Evolutionary conservation across 2,329 filamentous ascomycete species (phyloP), one percentile per base, ranked within the genome.

Genomic region (Coleophoma cylindrospora): DNA sequence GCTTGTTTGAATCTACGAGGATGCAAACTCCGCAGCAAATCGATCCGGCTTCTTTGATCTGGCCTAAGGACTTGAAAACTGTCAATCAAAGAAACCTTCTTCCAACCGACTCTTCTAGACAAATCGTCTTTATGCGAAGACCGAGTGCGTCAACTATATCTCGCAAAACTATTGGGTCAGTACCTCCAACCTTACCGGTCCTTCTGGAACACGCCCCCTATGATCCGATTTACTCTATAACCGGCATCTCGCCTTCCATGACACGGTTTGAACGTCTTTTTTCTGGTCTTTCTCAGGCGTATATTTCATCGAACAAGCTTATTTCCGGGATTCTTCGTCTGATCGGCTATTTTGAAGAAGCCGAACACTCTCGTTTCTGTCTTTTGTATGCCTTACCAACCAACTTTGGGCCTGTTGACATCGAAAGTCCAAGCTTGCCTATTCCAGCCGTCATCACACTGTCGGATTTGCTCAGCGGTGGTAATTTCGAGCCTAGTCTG

Each of bases 301-400:
- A 62, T 38, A 57, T 62, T 37, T 61, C 81, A 77, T 1, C 74
- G 70, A 6, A 74, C 70, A 21, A 76, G 83, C 2, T 87, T 77
- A 74, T 83, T 77, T 56, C 64, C 63, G 74, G 87, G 55, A 61
- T 84, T 10, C 79, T 83, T 14, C 74, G 77, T 19, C 69, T 86
- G 41, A 67, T 86, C 12, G 83, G 80, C 2, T 91, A 89, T 61
- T 90, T 89, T 59, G 87, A 91, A 63, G 87, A 91, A 59, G 75
- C 86, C 48, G 77, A 81, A 15, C 74, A 80, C 48, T 83, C 87
- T 1, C 77, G 88, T 10, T 80, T 90, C 48, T 88, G 87, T 5
- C 73, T 92, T 11, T 77, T 92, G 11, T 92, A 89, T 60, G 83
- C 87, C 45, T 80, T 91, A 32, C 87, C 87, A 2, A 74, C 79